Evolutionary conservation across 345 rosid genomes (phyloP).

Genomic region (Heritiera fomes): DNA sequence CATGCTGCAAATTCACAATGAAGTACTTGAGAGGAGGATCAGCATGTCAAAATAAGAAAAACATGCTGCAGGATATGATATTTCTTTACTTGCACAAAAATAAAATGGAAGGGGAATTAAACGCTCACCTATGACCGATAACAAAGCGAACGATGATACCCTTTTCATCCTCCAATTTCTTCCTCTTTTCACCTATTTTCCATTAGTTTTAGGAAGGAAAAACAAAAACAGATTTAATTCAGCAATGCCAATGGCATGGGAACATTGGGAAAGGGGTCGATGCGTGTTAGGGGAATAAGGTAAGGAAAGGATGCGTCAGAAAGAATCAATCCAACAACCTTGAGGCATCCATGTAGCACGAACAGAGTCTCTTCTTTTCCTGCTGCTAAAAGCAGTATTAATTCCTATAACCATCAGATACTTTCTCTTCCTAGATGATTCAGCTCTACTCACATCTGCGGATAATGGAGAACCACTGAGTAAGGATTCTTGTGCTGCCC

Average conservation of each 20-base stretch:
- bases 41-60: not conserved
- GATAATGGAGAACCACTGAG: constrained; percentile 70
- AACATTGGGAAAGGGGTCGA: not conserved
- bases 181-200: constrained; percentile 75
- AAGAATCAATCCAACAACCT: constrained; percentile 45
- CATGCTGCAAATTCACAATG: not conserved
- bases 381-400: constrained; percentile 94
- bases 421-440: constrained; percentile 53
- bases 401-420: constrained; percentile 90
- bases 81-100: not conserved
- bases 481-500: constrained; percentile 74
- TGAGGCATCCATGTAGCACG: constrained; percentile 97
- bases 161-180: constrained; percentile 87
- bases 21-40: not conserved
- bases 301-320: not conserved
- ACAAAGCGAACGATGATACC: constrained; percentile 86
- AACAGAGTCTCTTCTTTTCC: constrained; percentile 92
- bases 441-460: constrained; percentile 46
- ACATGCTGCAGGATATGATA: constrained; percentile 6
- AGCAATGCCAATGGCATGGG: constrained; percentile 17
- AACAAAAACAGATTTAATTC: not conserved
- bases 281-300: not conserved
- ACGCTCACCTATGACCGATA: constrained; percentile 79
- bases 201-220: constrained; percentile 15
- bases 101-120: not conserved